phyloP scores from a whole-genome alignment of 1,139 yeast genomes.

The Waltiozyma sp. region DNA sequence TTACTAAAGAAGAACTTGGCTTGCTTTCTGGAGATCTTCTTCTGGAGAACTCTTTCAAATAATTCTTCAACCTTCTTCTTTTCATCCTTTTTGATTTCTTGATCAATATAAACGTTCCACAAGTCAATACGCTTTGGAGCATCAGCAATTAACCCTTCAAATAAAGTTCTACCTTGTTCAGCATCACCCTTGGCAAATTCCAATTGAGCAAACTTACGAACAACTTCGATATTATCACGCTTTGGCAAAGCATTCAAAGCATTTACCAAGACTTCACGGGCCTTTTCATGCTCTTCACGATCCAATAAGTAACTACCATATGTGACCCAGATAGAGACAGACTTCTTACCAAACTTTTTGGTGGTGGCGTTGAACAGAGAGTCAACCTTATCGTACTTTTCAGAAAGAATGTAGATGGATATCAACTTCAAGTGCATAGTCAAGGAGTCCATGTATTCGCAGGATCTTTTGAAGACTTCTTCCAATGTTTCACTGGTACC shows the following conservation, averaged over 20 bases:
- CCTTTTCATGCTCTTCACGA: conserved; percentile 41
- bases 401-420: conserved; percentile 64
- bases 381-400: conserved; percentile 60
- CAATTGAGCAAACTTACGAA: conserved; percentile 78
- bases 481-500: conserved; percentile 80
- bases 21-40: conserved; percentile 76
- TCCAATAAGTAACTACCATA: conserved; percentile 70
- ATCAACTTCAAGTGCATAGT: conserved; percentile 73
- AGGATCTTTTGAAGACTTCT: conserved; percentile 68
- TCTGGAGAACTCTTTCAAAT: conserved; percentile 66
- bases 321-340: conserved; percentile 63
- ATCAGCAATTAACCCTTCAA: conserved; percentile 84
- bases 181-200: conserved; percentile 82
- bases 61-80: conserved; percentile 60
- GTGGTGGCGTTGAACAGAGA: conserved; percentile 52
- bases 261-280: conserved; percentile 59
- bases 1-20: conserved; percentile 92
- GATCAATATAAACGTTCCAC: conserved; percentile 93
- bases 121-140: conserved; percentile 87
- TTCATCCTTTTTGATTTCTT: conserved; percentile 62
- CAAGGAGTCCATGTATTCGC: conserved; percentile 84
- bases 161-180: conserved; percentile 89
- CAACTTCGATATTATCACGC: conserved; percentile 69
- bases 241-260: conserved; percentile 68
- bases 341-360: conserved; percentile 70